These are phyloP conservation scores for Hypoxylon rickii DNA, from an alignment of 495 filamentous ascomycete genomes.

Conservation along the genomic window DNA sequence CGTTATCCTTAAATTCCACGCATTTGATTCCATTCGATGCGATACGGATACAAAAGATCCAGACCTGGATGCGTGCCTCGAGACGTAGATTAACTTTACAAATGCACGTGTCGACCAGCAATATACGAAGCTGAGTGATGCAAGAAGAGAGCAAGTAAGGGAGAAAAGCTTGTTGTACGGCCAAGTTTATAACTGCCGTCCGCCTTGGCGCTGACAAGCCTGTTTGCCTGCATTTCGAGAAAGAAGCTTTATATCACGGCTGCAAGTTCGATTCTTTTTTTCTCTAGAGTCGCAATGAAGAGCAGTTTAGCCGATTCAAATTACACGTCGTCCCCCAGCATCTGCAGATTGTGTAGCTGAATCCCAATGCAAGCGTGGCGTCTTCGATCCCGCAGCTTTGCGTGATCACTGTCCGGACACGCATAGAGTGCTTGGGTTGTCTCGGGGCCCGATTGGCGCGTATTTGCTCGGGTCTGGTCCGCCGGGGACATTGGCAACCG, in stretches of 20 bases:
- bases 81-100: background rate
- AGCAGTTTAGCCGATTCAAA: no score
- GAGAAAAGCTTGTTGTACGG: slow-evolving; percentile 10
- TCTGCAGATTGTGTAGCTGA: slow-evolving; percentile 4
- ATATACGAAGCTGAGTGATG: background rate
- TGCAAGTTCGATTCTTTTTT: background rate
- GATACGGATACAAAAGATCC: no score
- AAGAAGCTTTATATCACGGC: background rate
- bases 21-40: no score
- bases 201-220: slow-evolving; percentile 3
- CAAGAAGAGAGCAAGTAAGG: background rate
- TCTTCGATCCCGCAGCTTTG: slow-evolving; percentile 31
- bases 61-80: no score
- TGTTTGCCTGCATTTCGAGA: background rate
- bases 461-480: background rate
- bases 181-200: slow-evolving; percentile 19
- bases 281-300: no score
- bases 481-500: background rate
- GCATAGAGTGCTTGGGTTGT: slow-evolving; percentile 1
- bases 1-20: no score
- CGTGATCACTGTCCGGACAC: slow-evolving; percentile 17
- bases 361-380: slow-evolving; percentile 8
- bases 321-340: background rate
- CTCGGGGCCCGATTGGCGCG: slow-evolving; percentile 14
- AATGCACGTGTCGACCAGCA: background rate